Base-by-base conservation (phyloP, 768 basidiomycete genomes). In the Filobasidium wieringae region DNA sequence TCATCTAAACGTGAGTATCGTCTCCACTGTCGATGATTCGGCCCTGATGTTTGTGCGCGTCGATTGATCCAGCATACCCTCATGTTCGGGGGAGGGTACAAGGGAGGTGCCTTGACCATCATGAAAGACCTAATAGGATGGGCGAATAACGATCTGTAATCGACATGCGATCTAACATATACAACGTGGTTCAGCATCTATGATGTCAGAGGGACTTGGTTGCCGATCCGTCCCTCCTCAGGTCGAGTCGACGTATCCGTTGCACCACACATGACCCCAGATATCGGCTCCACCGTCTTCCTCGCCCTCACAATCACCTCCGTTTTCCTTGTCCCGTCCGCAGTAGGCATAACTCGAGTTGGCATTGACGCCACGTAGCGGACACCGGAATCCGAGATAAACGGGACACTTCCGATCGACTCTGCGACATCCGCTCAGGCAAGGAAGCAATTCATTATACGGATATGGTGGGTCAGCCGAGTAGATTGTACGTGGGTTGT, bases 391-490 rank as follows among this genome's bases (percentile, higher is more conserved):
- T 6, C 59, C 58, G n/a, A 75, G 59, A 54, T 64, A 66, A 8
- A 68, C 70, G n/a, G 74, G 74, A 65, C 74, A 75, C 19, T 63
- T 54, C 11, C 72, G 57, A 56, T 74, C 70, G 4, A 69, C 70
- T 5, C 57, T 45, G 29, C 72, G 64, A 52, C 74, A 75, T 9
- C 53, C 64, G 8, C 58, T 40, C 15, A 75, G 56, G 63, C 74
- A 75, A 9, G 74, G 74, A 7, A 72, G 45, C 6, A 74, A 62
- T 53, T 72, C 69, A 19, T 52, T 58, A 51, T 72, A 75, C 30
- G 61, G 55, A 58, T 69, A 71, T 2, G 61, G 17, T 2, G 62
- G 58, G 1, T 45, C 15, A 7, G 60, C 34, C 6, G 62, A 30
- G 3, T 31, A 47, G 3, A 39, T 33, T 7, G 58, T 55, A 4